phyloP scores from a whole-genome alignment of 148 eudicot genomes.

The Nepenthes mirabilis region DNA sequence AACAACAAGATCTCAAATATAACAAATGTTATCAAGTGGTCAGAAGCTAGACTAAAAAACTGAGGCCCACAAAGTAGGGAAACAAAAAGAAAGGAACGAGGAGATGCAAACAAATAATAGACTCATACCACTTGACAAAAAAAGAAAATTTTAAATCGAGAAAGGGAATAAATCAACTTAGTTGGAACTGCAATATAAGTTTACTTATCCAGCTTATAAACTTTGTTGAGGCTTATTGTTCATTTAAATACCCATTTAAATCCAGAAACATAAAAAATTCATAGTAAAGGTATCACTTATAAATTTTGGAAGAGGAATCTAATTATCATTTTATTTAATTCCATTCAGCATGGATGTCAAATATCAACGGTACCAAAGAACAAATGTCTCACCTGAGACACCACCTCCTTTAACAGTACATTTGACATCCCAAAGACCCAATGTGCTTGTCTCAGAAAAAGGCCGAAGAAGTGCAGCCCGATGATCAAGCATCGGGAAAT shows the following conservation, averaged over 20 bases:
- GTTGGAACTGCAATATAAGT: not conserved
- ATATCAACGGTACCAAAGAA: not conserved
- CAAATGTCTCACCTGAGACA: slow-evolving; percentile 41
- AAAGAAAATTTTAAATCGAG: not conserved
- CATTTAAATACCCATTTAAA: not conserved
- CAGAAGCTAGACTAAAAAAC: no score
- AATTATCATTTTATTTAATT: no score
- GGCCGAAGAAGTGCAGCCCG: slow-evolving; percentile 96
- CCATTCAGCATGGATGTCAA: not conserved
- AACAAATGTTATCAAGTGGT: no score
- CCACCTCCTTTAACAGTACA: slow-evolving; percentile 99
- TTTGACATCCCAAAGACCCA: slow-evolving; percentile 79
- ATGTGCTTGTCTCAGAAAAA: slow-evolving; percentile 72
- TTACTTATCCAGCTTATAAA: not conserved
- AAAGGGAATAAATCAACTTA: not conserved
- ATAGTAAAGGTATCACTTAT: not conserved
- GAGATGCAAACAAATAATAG: not conserved
- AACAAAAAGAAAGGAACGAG: no score
- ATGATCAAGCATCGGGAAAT: slow-evolving; percentile 96
- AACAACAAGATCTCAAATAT: no score
- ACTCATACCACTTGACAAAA: not conserved
- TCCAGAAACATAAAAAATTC: not conserved
- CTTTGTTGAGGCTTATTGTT: not conserved
- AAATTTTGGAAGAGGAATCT: not conserved
- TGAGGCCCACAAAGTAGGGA: no score